phyloP scores from a whole-genome alignment of 2,329 filamentous ascomycete species.

The Saccharata proteae region DNA sequence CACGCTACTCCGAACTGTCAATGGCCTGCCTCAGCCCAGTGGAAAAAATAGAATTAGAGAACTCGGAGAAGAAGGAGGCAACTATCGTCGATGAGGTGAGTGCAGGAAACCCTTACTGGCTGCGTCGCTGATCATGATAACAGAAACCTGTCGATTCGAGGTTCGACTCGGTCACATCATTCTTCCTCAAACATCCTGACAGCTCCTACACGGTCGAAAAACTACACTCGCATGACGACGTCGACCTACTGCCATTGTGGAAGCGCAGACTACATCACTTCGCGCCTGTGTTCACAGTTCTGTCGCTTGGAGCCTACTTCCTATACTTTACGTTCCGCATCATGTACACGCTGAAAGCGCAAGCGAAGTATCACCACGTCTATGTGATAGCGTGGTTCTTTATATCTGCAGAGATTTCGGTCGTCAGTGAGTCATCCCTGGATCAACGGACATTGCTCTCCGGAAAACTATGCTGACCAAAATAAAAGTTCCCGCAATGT shows the following conservation, averaged over 20 bases:
- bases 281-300: neutral
- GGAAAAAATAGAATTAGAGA: too few species aligned
- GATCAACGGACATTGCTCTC: neutral
- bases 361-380: neutral
- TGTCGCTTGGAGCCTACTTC: neutral
- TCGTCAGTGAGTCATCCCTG: constrained; percentile 1
- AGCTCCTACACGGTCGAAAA: neutral
- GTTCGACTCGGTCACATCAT: too few species aligned
- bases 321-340: neutral
- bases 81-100: too few species aligned
- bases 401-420: neutral
- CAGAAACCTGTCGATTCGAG: too few species aligned
- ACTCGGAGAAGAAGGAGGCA: too few species aligned
- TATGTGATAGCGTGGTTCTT: constrained; percentile 1
- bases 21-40: too few species aligned
- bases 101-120: too few species aligned
- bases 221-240: neutral
- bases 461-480: neutral
- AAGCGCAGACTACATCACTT: neutral
- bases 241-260: neutral
- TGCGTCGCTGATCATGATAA: too few species aligned
- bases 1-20: too few species aligned
- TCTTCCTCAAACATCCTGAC: neutral
- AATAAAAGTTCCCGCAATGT: constrained; percentile 5
- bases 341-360: neutral